These are phyloP conservation scores for Petasospora rhodanensis DNA, from an alignment of 1,139 yeast genomes.

Conservation along the genomic window DNA sequence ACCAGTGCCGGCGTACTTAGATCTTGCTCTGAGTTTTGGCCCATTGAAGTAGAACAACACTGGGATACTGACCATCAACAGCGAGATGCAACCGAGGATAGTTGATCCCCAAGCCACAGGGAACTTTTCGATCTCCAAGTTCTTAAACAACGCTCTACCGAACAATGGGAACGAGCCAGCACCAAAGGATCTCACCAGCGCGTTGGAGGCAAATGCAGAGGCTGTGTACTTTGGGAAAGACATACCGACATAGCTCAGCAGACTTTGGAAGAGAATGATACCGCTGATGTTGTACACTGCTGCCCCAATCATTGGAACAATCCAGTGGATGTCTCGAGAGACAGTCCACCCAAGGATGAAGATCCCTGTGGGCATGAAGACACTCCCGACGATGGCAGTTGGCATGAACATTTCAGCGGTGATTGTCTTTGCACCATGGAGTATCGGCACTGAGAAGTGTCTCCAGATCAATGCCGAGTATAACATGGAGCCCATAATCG, in stretches of 20 bases:
- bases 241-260: constrained; percentile 27
- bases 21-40: constrained; percentile 44
- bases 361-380: constrained; percentile 40
- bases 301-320: constrained; percentile 41
- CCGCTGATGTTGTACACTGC: constrained; percentile 36
- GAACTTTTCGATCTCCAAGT: constrained; percentile 39
- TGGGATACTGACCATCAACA: constrained; percentile 45
- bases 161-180: constrained; percentile 64
- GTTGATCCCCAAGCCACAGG: constrained; percentile 58
- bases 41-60: constrained; percentile 45
- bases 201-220: constrained; percentile 56
- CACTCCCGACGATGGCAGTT: constrained; percentile 40
- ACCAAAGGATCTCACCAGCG: constrained; percentile 45
- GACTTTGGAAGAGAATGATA: constrained; percentile 38
- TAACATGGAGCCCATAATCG: background rate
- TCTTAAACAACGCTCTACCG: constrained; percentile 46
- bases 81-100: constrained; percentile 40
- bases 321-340: constrained; percentile 37
- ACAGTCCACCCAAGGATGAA: constrained; percentile 52
- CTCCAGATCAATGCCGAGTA: too few relatives aligned
- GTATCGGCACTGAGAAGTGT: too few relatives aligned
- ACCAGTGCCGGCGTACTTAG: constrained; percentile 39
- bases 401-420: constrained; percentile 43
- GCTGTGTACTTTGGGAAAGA: constrained; percentile 44
- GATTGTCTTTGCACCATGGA: too few relatives aligned